Base-by-base conservation (phyloP, 352 stramenopile genomes). In the Globisporangium megalacanthum region DNA sequence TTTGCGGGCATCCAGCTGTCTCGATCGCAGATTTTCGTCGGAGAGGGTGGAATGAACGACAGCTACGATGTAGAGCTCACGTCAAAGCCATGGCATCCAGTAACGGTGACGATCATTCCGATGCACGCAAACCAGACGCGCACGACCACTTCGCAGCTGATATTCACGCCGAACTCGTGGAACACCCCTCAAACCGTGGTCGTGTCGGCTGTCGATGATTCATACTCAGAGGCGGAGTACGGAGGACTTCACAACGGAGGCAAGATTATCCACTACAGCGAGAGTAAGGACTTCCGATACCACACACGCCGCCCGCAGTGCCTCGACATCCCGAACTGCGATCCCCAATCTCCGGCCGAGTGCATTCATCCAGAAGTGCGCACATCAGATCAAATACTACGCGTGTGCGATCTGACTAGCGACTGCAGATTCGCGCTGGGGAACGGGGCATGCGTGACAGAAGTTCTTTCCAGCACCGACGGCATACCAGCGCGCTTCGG, bases 261-360 rank as follows among this genome's bases (percentile, higher is more conserved):
- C 0, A 52, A 69, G 4, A 52, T 92, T 2, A 29, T 87, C 0
- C 82, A 90, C 46, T 86, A 74, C 50, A 73, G 69, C 0, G 61
- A 65, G 17, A 92, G 82, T 36, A 68, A 65, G 25, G 82, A 92
- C 52, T 69, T 77, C 10, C 64, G 79, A 11, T 92, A 92, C 42
- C 70, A 84, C 45, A 87, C 82, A 9, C 64, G 70, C 0, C 74
- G 76, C 2, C 82, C 79, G 2, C 57, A 58, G n/a, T 92, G 82
- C 54, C 88, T 81, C 48, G 68, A 86, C n/a, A 19, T 90, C 0
- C 54, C 64, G 4, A 76, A 74, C 6, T 92, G 82, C 41, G 69
- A 86, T 20, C 65, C 65, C 17, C 13, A 60, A 15, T 47, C 75
- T 14, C 14, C 56, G 3, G 61, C 41, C 1, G 39, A 52, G 1